These are phyloP conservation scores for Acer yangbiense DNA, from an alignment of 345 rosid species.

Conservation along the genomic window DNA sequence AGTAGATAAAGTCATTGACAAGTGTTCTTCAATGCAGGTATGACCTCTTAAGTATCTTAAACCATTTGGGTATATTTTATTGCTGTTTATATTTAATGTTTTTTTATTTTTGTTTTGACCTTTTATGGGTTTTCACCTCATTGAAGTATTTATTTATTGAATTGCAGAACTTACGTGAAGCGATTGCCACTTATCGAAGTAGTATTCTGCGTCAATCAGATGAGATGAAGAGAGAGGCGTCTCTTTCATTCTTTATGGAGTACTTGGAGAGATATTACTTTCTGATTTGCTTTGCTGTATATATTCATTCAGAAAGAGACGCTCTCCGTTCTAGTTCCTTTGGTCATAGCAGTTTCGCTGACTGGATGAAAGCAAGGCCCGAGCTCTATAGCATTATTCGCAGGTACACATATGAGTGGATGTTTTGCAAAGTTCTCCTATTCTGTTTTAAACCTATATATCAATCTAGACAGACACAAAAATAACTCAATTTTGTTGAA, in stretches of 20 bases:
- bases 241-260: constrained; percentile 92
- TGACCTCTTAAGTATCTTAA: constrained; percentile 19
- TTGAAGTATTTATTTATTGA: constrained; percentile 19
- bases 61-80: constrained; percentile 14
- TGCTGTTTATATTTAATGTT: background rate
- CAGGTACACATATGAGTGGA: constrained; percentile 50
- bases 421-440: background rate
- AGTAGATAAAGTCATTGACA: constrained; percentile 97
- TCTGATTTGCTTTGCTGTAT: constrained; percentile 96
- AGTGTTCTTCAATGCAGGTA: constrained; percentile 99
- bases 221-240: constrained; percentile 97
- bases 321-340: constrained; percentile 73
- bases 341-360: constrained; percentile 82
- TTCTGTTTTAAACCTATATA: background rate
- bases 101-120: background rate
- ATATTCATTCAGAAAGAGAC: constrained; percentile 91
- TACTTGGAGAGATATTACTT: constrained; percentile 98
- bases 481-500: background rate
- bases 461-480: background rate
- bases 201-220: constrained; percentile 92
- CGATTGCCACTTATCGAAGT: constrained; percentile 86
- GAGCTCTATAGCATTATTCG: constrained; percentile 94
- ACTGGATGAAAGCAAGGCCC: constrained; percentile 99
- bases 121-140: background rate
- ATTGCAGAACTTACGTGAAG: constrained; percentile 94